Evolutionary conservation across 1,139 yeast species (phyloP).

Genomic region (Geotrichum macrosporum): DNA sequence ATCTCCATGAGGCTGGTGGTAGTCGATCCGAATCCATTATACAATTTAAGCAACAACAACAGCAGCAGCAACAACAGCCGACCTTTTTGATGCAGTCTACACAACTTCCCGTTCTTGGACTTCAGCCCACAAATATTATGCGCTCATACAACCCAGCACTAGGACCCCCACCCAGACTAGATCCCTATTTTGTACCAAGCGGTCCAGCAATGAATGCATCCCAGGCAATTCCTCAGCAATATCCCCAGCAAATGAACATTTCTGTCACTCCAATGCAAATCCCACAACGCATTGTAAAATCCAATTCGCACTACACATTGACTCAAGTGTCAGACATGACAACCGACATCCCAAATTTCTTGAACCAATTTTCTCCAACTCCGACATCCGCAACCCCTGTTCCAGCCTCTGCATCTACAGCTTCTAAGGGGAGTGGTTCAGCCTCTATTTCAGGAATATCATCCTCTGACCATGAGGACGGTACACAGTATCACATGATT

Average conservation of each 20-base stretch:
- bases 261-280: background rate
- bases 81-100: background rate
- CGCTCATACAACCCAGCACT: background rate
- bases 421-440: too few relatives aligned
- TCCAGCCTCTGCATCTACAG: slow-evolving; percentile 3
- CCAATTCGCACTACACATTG: slow-evolving; percentile 5
- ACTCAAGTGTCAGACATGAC: slow-evolving; percentile 7
- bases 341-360: slow-evolving; percentile 9
- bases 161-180: background rate
- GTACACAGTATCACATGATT: background rate
- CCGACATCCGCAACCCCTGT: slow-evolving; percentile 2
- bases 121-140: background rate
- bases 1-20: background rate
- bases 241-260: slow-evolving; percentile 1
- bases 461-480: background rate
- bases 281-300: background rate
- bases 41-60: background rate
- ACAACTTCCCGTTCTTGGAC: background rate
- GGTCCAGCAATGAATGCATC: background rate
- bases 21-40: background rate
- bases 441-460: too few relatives aligned
- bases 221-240: background rate
- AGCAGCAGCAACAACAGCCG: background rate
- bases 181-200: background rate
- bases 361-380: slow-evolving; percentile 12